Conservation (phyloP, 2,329 filamentous ascomycete species). For the Stachybotrys elegans region DNA sequence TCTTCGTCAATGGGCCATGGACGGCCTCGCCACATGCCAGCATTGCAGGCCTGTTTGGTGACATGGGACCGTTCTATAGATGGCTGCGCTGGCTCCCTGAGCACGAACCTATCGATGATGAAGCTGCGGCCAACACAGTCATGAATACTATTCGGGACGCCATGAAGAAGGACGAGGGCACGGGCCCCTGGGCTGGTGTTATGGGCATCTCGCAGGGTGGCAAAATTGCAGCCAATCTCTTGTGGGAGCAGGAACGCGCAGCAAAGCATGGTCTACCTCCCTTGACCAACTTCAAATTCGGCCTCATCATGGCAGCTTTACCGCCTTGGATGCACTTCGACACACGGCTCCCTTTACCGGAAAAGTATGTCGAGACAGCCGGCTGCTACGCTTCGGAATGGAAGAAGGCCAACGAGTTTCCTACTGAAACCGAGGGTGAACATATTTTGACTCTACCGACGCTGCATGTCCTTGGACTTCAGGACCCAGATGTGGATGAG, state of each 20-base stretch:
- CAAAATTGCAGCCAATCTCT: conserved; percentile 53
- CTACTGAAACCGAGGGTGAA: conserved; percentile 43
- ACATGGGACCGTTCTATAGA: not conserved
- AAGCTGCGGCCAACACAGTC: not conserved
- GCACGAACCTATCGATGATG: not conserved
- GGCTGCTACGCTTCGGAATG: conserved; percentile 17
- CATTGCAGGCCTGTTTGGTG: not conserved
- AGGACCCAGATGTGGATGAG: conserved; percentile 57
- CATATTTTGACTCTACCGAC: conserved; percentile 27
- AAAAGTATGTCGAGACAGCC: conserved; percentile 24
- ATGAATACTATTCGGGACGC: conserved; percentile 19
- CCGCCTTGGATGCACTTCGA: conserved; percentile 25
- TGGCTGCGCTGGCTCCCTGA: conserved; percentile 2
- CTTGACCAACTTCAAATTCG: conserved; percentile 25
- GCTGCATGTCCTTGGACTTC: conserved; percentile 39
- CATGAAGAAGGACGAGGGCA: conserved; percentile 50
- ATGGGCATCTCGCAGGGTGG: conserved; percentile 65
- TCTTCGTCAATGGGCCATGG: not conserved
- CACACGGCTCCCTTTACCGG: conserved; percentile 47
- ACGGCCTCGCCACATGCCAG: not conserved
- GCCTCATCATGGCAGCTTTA: conserved; percentile 28
- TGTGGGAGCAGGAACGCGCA: conserved; percentile 55
- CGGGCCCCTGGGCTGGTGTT: conserved; percentile 54
- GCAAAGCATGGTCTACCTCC: conserved; percentile 24
- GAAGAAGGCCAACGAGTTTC: conserved; percentile 18